phyloP scores from a whole-genome alignment of 306 rosid genomes.

The Albizia julibrissin region DNA sequence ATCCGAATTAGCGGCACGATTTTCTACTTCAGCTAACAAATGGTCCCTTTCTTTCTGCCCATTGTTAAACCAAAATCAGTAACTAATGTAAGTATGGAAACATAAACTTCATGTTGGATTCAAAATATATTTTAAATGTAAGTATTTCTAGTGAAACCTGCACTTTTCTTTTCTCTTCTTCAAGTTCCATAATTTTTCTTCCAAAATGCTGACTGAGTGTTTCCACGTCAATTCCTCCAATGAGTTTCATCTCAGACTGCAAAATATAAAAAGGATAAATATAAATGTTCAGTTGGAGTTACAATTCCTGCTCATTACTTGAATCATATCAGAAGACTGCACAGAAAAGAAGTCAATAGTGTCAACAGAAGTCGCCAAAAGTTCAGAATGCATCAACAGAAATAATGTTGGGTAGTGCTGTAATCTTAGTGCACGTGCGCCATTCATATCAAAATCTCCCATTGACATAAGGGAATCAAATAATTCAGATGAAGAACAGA shows the following conservation, averaged over 20 bases:
- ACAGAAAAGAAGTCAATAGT: neutral
- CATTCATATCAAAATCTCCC: neutral
- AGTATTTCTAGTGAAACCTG: slow-evolving; percentile 52
- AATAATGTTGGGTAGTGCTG: neutral
- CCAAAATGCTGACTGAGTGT: slow-evolving; percentile 69
- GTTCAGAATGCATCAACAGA: slow-evolving; percentile 13
- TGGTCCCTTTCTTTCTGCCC: slow-evolving; percentile 75
- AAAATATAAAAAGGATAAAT: slow-evolving; percentile 6
- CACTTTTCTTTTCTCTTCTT: slow-evolving; percentile 74
- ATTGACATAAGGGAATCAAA: neutral
- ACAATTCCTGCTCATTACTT: slow-evolving; percentile 21
- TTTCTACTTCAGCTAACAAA: slow-evolving; percentile 70
- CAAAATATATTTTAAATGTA: slow-evolving; percentile 25
- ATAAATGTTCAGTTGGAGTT: slow-evolving; percentile 22
- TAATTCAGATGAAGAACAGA: neutral
- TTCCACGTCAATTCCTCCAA: slow-evolving; percentile 60
- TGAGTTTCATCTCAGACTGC: slow-evolving; percentile 77
- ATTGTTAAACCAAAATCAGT: slow-evolving; percentile 38
- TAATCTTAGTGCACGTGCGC: slow-evolving; percentile 5
- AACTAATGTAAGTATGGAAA: slow-evolving; percentile 25
- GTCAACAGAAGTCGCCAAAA: neutral
- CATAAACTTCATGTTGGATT: neutral
- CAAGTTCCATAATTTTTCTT: slow-evolving; percentile 72
- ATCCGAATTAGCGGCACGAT: slow-evolving; percentile 58
- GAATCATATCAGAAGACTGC: neutral